Evolutionary conservation across 768 basidiomycete species (phyloP).

Genomic region (Leccinum barrowsii): DNA sequence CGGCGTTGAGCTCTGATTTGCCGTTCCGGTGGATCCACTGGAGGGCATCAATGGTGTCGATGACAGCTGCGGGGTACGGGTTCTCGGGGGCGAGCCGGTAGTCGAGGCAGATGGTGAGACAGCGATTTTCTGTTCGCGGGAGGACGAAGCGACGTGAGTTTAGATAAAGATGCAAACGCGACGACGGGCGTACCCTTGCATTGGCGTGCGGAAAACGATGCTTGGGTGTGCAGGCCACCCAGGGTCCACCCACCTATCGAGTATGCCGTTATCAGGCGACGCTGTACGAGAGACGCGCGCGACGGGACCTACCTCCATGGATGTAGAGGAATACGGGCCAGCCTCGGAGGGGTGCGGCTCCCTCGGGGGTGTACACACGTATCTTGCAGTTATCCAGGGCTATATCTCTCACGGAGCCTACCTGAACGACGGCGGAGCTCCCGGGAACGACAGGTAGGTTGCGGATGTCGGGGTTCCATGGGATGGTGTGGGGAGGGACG

Average conservation of each 20-base stretch:
- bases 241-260: conserved; percentile 70
- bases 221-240: conserved; percentile 56
- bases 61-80: conserved; percentile 67
- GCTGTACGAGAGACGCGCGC: background rate
- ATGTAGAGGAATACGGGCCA: conserved; percentile 74
- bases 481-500: conserved; percentile 50
- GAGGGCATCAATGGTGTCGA: conserved; percentile 66
- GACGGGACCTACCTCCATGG: conserved; percentile 53
- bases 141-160: background rate
- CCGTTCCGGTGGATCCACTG: conserved; percentile 57
- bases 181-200: conserved; percentile 16
- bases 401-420: conserved; percentile 51
- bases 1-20: conserved; percentile 40
- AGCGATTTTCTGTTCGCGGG: conserved; percentile 45
- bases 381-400: conserved; percentile 47
- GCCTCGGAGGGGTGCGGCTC: conserved; percentile 43
- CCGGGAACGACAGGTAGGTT: conserved; percentile 51
- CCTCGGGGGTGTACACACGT: conserved; percentile 63
- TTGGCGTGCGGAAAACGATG: conserved; percentile 44
- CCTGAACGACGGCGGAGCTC: conserved; percentile 50
- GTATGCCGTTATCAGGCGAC: background rate
- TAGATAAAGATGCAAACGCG: background rate
- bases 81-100: conserved; percentile 72
- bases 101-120: conserved; percentile 63
- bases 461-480: conserved; percentile 58